Evolutionary conservation across 345 rosid genomes (phyloP).

Genomic region (Dovyalis caffra): DNA sequence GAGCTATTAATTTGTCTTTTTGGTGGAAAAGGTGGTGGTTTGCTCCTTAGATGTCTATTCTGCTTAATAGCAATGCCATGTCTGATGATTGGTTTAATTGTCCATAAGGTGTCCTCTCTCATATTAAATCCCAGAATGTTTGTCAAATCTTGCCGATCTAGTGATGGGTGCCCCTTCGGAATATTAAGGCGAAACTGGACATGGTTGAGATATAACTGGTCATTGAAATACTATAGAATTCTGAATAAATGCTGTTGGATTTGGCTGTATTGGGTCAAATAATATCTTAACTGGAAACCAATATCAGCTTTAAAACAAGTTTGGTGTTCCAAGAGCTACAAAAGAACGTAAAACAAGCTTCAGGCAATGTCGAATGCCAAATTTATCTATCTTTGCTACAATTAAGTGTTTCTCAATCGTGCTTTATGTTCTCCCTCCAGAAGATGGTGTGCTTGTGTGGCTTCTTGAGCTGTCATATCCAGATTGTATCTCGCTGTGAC

Average conservation of each 20-base stretch:
- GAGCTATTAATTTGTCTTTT: neutral
- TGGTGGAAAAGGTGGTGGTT: neutral
- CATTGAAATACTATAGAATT: neutral
- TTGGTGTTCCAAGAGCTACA: neutral
- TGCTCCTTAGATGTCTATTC: neutral
- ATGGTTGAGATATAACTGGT: neutral
- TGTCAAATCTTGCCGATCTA: neutral
- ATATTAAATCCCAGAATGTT: neutral
- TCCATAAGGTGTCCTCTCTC: neutral
- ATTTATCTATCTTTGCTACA: neutral
- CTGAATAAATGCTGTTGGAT: neutral
- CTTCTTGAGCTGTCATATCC: slow-evolving; percentile 37
- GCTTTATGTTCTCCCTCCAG: slow-evolving; percentile 19
- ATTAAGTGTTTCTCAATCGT: neutral
- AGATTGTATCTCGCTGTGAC: slow-evolving; percentile 33
- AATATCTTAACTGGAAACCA: neutral
- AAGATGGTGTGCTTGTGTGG: slow-evolving; percentile 32
- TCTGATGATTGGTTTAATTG: neutral
- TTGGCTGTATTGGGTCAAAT: neutral
- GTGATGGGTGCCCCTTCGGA: neutral
- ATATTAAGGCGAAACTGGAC: neutral
- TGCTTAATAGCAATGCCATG: neutral
- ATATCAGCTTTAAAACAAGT: neutral
- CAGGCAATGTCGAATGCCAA: neutral
- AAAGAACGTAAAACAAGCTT: neutral